Conservation (phyloP, 2,329 filamentous ascomycete genomes). For the Claviceps africana region DNA sequence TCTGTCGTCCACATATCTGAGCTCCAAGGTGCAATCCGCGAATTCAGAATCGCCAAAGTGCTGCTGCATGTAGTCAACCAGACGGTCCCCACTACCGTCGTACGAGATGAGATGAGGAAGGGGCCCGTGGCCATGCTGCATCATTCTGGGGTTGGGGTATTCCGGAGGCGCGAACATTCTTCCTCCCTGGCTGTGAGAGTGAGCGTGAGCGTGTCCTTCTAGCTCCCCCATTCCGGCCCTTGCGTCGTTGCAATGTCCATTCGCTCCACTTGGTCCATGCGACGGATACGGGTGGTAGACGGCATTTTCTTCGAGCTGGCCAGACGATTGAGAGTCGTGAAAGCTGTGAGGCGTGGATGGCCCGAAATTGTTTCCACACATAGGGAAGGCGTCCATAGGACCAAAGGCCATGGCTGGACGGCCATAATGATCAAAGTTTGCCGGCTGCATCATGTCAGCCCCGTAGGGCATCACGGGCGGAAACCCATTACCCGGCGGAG, state of each 20-base stretch:
- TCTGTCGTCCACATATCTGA: slow-evolving; percentile 28
- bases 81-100: slow-evolving; percentile 21
- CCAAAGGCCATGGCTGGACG: slow-evolving; percentile 22
- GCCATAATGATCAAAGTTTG: slow-evolving; percentile 23
- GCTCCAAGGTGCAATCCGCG: slow-evolving; percentile 33
- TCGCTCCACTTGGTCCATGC: no score
- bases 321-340: slow-evolving; percentile 46
- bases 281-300: slow-evolving; percentile 26
- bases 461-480: slow-evolving; percentile 24
- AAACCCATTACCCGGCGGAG: slow-evolving; percentile 20
- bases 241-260: slow-evolving; percentile 24
- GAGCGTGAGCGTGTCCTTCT: slow-evolving; percentile 17
- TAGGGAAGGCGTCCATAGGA: slow-evolving; percentile 21
- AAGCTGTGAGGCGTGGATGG: slow-evolving; percentile 47
- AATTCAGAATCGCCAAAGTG: slow-evolving; percentile 18
- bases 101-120: slow-evolving; percentile 15
- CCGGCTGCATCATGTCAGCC: slow-evolving; percentile 21
- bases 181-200: slow-evolving; percentile 15
- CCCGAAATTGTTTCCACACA: slow-evolving; percentile 28
- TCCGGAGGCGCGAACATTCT: slow-evolving; percentile 19
- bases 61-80: slow-evolving; percentile 26
- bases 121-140: slow-evolving; percentile 13
- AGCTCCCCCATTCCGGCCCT: slow-evolving; percentile 13
- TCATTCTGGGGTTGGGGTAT: slow-evolving; percentile 18
- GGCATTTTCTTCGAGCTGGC: slow-evolving; percentile 30